Evolutionary conservation across 257 asterid genomes (phyloP), one percentile per base, ranked within the genome.

Genomic region (Echites panduratus): DNA sequence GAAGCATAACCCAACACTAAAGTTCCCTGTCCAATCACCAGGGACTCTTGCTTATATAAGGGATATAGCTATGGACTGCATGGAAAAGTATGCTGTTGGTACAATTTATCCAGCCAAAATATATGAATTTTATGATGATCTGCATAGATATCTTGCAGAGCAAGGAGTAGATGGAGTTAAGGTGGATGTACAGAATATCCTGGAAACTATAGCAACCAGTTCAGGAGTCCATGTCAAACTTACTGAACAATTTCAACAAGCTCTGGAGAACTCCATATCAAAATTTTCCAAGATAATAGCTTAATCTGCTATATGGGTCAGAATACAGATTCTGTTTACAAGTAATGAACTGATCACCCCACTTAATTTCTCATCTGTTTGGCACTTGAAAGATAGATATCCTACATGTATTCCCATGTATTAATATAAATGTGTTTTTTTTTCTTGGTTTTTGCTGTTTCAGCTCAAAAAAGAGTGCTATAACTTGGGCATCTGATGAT

Each of bases 111-210:
- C 91, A 2, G 32, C 72, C 41, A 89, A 78, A 49, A 71, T 81
- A 5, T 68, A 58, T 43, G 84, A 86, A 47, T 91, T 89, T 67
- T 91, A 85, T 84, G 82, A 88, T 38, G 95, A 91, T 43, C 83
- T 89, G 77, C 96, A 91, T 41, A 72, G 86, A 74, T 91, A 89
- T 77, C 87, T 91, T 2, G 86, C 90, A 2, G 65, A 75, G 16
- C 59, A 85, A 43, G 96, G 96, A 1, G 87, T 83, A 2, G 96
- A 91, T 47, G 97, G 96, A 3, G 95, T 89, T 5, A 91, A 91
- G 70, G 96, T 91, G 32, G 97, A 91, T 48, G 95, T 86, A 43
- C 97, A 91, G 54, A 85, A 84, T 70, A 68, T 89, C 70, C 10
- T 91, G 1, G 91, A 80, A 59, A 85, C 96, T 1, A 70, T 89